Evolutionary conservation across 1,284 basidiomycete genomes (phyloP), one percentile per base, ranked within the genome.

Genomic region (Xerocomus amazonicus): DNA sequence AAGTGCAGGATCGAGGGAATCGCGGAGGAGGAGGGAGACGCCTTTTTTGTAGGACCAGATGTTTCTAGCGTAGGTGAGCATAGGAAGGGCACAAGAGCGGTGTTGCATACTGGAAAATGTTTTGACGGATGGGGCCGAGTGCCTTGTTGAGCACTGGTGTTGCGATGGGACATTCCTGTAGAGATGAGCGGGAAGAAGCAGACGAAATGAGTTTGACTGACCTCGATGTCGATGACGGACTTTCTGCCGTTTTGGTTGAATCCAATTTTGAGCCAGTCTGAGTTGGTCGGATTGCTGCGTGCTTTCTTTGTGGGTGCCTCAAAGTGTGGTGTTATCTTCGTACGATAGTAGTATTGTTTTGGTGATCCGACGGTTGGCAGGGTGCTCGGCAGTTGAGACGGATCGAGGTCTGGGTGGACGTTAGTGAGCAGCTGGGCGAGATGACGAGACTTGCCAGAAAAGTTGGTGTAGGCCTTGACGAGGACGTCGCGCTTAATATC

Each of bases 321-420:
- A 59, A 98, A 99, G 67, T 99, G 96, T 0, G 96, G 96, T 0
- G 96, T 98, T 42, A 99, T 86, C 72, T 99, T 99, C 1, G 97
- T 99, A 19, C 96, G 84, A 68, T 99, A 99, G 40, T 79, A 81
- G 70, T 96, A 97, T 56, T 96, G 85, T 44, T 89, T 73, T 0
- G 96, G 97, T 0, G 90, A 94, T 6, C 83, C 80, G 14, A 96
- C 85, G 0, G 96, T 98, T 0, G 84, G 71, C 44, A 81, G 76
- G 29, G 94, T 83, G 0, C 65, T 50, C 9, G 95, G 94, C 1
- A 97, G 70, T 1, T 75, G 67, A 0, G 74, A 63, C 1, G 73
- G 57, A 4, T 79, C 69, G 0, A 94, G 72, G n/a, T 75, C 85
- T 87, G 56, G 14, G 19, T 23, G 19, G 19, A 23, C 19, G 19